Evolutionary conservation across 2,329 filamentous ascomycete species (phyloP).

Genomic region (Iodosphaeria phyllophila): DNA sequence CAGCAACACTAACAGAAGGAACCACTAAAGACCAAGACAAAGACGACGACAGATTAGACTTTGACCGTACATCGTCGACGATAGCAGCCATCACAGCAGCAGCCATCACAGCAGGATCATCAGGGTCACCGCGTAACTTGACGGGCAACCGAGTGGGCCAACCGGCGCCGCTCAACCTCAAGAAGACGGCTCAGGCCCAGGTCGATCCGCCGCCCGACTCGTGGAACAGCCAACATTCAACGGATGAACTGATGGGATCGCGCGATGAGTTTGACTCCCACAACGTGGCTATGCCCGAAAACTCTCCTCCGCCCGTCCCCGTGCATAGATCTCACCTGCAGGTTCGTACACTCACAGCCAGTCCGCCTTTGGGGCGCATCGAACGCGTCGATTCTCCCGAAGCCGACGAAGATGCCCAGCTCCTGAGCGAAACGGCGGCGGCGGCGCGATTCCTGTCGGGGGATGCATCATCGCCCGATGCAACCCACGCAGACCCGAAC

Average conservation of each 20-base stretch:
- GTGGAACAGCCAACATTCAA: slow-evolving; percentile 30
- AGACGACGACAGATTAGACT: too few relatives aligned
- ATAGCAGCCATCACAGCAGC: too few relatives aligned
- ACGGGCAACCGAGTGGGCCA: slow-evolving; percentile 25
- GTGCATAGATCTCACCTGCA: too few relatives aligned
- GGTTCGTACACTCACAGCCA: too few relatives aligned
- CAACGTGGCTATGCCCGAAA: slow-evolving; percentile 16
- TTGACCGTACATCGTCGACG: too few relatives aligned
- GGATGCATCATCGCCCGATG: slow-evolving; percentile 5
- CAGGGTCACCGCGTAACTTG: slow-evolving; percentile 20
- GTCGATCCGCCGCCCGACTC: slow-evolving; percentile 29
- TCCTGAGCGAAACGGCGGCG: slow-evolving; percentile 32
- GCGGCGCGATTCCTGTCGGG: slow-evolving; percentile 26
- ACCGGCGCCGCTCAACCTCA: slow-evolving; percentile 28
- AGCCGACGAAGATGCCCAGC: slow-evolving; percentile 32
- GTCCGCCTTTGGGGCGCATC: slow-evolving; percentile 12
- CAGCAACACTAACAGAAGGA: slow-evolving; percentile 24
- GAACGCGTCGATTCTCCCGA: slow-evolving; percentile 14
- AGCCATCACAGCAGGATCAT: slow-evolving; percentile 17
- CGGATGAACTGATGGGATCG: slow-evolving; percentile 31
- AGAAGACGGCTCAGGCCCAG: slow-evolving; percentile 20
- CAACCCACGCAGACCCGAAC: too few relatives aligned
- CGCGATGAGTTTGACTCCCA: too few relatives aligned
- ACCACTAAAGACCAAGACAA: too few relatives aligned
- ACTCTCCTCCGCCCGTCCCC: too few relatives aligned